Base-by-base conservation (phyloP, 1,284 basidiomycete genomes). In the Malassezia furfur region DNA sequence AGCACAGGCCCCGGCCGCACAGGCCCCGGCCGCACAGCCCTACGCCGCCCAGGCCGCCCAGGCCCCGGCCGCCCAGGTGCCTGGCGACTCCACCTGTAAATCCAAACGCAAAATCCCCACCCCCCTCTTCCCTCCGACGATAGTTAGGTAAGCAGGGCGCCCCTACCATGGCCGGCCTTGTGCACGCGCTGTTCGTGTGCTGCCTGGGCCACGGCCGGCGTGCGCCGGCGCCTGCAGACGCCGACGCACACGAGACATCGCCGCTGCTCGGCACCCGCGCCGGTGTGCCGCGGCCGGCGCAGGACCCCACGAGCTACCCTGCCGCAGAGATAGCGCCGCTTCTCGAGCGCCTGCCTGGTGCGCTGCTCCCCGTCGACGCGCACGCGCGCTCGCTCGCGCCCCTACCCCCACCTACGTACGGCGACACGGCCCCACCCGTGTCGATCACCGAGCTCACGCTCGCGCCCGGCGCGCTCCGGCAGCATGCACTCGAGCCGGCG, bases 141-240 rank as follows among this genome's bases (percentile, higher is more conserved):
- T 28, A 28, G 25, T 28, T 28, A 28, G 25, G 25, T 28, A 28
- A 28, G 25, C 25, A 3, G 3, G 25, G 4, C 25, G 3, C 25
- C 25, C 25, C 25, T 7, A 28, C 25, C 19, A 32, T 35, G 35
- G 34, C 36, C 30, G 30, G 22, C 17, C 30, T 22, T 31, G 21
- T 52, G 8, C 32, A 36, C 10, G 25, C 51, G n/a, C 15, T 36
- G 40, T 53, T 53, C 7, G 52, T 28, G 19, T 53, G 52, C 37
- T 53, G 52, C 45, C 17, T 53, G 12, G 35, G 52, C 32, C 10
- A 17, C 17, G 30, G 34, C 21, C 37, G 44, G 21, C 37, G 22
- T 1, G 17, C 22, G 19, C 15, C 25, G 11, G n/a, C 21, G 19
- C 7, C 1, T 5, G 15, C 17, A 10, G 47, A 40, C n/a, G 25